Evolutionary conservation across 495 filamentous ascomycete genomes (phyloP), one percentile per base, ranked within the genome.

Genomic region (Penicillium paxilli): DNA sequence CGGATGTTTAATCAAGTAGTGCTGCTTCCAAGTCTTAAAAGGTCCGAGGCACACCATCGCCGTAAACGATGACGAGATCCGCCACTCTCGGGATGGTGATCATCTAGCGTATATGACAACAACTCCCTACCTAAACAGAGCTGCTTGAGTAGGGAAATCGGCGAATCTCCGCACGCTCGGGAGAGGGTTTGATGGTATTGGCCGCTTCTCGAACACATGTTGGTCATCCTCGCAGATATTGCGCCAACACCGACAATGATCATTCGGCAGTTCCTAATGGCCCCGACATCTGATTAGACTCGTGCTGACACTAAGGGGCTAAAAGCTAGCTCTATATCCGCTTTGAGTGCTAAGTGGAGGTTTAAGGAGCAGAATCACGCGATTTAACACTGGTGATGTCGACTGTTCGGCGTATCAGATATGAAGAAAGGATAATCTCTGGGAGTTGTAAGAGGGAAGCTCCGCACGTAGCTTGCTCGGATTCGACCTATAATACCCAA

Each of bases 21-120:
- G n/a, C n/a, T n/a, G n/a, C n/a, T n/a, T 38, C 5, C 11, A 16
- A 16, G 19, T 22, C 42, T 23, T 37, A 57, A 25, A 50, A 22
- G 51, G 42, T 41, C 25, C 26, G 24, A 42, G 57, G 58, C 59
- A 62, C 65, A 63, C 52, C 58, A 64, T 68, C 44, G 35, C 10
- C 16, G 12, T 37, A 7, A 8, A 44, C 23, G 37, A 69, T 69
- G 63, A 49, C 63, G 66, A 69, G 60, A 53, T 62, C 20, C 25
- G 23, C 16, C 30, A 40, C 30, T 3, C 32, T 21, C 11, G 19
- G 10, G 50, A 57, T 59, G 52, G 28, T 57, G 52, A 23, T 35
- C 38, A 30, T 33, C 41, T 48, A 30, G 48, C 24, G 32, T 24
- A n/a, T 41, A 50, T 59, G 56, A 19, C 51, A 54, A 44, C 46